A percentile compares a stretch with the other conserved stretches of the same genome.
phyloP scores from a whole-genome alignment of 495 filamentous ascomycete genomes.

The Aspergillus coremiiformis region DNA sequence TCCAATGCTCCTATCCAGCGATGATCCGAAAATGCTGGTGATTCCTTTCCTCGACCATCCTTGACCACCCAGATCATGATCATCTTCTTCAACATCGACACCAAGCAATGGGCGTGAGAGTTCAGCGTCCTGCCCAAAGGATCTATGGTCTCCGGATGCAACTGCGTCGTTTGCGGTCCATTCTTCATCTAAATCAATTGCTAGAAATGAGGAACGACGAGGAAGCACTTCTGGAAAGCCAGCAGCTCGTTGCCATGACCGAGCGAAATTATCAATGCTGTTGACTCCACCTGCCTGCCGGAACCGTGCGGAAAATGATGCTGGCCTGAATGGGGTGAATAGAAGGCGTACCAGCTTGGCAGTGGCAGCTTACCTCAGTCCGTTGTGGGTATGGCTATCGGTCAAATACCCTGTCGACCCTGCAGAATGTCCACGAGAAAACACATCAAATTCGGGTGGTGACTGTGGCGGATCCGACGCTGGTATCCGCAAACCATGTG shows the following conservation, averaged over 20 bases:
- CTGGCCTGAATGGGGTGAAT: slow-evolving; percentile 20
- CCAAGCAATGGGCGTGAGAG: slow-evolving; percentile 24
- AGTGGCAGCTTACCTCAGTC: slow-evolving; percentile 10
- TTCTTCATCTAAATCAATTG: slow-evolving; percentile 45
- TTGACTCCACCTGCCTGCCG: slow-evolving; percentile 85
- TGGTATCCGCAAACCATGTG: slow-evolving; percentile 5
- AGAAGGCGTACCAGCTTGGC: too few relatives aligned
- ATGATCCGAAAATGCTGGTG: slow-evolving; percentile 36
- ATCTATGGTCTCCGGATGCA: slow-evolving; percentile 28
- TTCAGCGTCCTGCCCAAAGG: slow-evolving; percentile 15
- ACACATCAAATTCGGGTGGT: slow-evolving; percentile 4
- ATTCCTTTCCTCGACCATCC: slow-evolving; percentile 16
- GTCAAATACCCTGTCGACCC: neutral
- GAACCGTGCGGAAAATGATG: slow-evolving; percentile 70
- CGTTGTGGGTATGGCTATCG: slow-evolving; percentile 2
- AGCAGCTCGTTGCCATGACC: slow-evolving; percentile 89
- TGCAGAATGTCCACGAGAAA: neutral
- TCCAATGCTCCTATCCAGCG: slow-evolving; percentile 62
- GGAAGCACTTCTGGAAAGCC: slow-evolving; percentile 80
- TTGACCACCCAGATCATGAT: slow-evolving; percentile 15
- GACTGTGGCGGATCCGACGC: slow-evolving; percentile 1
- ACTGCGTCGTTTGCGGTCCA: slow-evolving; percentile 22
- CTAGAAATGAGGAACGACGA: slow-evolving; percentile 61
- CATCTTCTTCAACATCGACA: slow-evolving; percentile 15
- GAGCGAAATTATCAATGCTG: slow-evolving; percentile 88